A percentile compares a stretch with the other conserved stretches of the same genome.
phyloP scores from a whole-genome alignment of 331 rosid genomes.

The Pyracantha coccinea region DNA sequence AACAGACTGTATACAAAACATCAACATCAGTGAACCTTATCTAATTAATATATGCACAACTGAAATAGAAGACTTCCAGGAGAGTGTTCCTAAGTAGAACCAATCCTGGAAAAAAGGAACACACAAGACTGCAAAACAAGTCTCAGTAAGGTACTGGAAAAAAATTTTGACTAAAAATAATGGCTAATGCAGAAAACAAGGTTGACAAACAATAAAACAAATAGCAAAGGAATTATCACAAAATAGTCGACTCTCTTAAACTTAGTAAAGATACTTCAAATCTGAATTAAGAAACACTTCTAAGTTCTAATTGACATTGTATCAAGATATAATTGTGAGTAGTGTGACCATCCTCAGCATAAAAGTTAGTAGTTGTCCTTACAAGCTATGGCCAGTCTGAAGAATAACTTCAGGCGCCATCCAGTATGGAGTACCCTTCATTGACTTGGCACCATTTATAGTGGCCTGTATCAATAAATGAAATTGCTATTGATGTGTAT shows the following conservation, averaged over 20 bases:
- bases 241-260: too few species aligned
- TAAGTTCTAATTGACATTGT: not conserved
- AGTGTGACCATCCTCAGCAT: too few species aligned
- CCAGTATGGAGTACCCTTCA: conserved; percentile 91
- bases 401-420: conserved; percentile 84
- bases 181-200: not conserved
- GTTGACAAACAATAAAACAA: not conserved
- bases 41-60: not conserved
- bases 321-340: not conserved
- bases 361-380: conserved; percentile 21
- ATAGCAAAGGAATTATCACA: not conserved
- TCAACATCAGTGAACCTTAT: not conserved
- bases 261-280: too few species aligned
- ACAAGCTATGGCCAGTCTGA: conserved; percentile 85
- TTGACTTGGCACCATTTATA: conserved; percentile 64
- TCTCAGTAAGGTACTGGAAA: not conserved
- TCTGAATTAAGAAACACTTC: not conserved
- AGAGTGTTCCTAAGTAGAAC: not conserved
- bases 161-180: not conserved
- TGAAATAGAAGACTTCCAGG: not conserved
- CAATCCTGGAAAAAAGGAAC: not conserved
- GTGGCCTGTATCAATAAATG: conserved; percentile 56
- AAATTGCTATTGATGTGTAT: not conserved
- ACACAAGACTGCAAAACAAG: not conserved
- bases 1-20: not conserved